These are phyloP conservation scores for Kodamaea kaohsiungensis DNA, from an alignment of 805 yeast species.

Conservation along the genomic window DNA sequence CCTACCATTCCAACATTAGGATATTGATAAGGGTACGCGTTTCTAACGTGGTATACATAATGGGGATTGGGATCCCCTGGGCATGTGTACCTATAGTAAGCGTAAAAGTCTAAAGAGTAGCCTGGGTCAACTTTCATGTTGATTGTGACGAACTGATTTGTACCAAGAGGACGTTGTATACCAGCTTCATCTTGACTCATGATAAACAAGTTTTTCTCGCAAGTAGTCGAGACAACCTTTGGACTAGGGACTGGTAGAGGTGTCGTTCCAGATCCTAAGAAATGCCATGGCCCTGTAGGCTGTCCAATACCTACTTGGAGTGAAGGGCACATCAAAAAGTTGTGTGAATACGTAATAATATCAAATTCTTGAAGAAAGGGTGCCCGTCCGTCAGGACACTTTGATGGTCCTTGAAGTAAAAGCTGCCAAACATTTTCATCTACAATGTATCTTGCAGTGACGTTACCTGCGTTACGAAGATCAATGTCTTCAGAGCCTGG, in stretches of 20 bases:
- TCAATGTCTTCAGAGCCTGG: background rate
- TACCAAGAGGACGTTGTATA: no score
- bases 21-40: no score
- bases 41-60: no score
- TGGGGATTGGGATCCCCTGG: no score
- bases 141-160: no score
- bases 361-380: background rate
- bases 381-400: background rate
- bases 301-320: background rate
- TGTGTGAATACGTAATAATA: no score
- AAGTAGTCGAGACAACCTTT: no score
- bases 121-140: no score
- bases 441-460: constrained; percentile 5
- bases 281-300: background rate
- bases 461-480: constrained; percentile 15
- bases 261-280: background rate
- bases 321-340: background rate
- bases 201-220: background rate
- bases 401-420: background rate
- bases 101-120: no score
- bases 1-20: background rate
- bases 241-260: background rate
- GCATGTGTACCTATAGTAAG: no score
- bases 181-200: no score
- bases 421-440: background rate